A percentile compares a stretch with the other conserved stretches of the same genome.
Conservation (phyloP, 345 rosid genomes). For the Citrus unshiu region DNA sequence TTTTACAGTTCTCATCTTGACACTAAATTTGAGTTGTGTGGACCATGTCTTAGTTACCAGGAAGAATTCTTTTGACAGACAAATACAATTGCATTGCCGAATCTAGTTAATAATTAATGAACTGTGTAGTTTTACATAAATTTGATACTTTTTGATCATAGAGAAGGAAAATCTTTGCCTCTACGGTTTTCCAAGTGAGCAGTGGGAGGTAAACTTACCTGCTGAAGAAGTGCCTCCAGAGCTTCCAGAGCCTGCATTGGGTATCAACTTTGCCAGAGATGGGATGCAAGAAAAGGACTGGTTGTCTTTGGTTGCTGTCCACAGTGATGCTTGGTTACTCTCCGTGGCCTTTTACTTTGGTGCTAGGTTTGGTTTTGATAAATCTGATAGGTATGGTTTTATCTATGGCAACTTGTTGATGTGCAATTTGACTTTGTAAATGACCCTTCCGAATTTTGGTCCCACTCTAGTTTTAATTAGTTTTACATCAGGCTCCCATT, state of each 20-base stretch:
- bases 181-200: slow-evolving; percentile 51
- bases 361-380: slow-evolving; percentile 53
- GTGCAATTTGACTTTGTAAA: slow-evolving; percentile 3
- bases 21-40: background rate
- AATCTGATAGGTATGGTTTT: slow-evolving; percentile 45
- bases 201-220: slow-evolving; percentile 62
- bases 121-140: background rate
- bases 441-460: background rate
- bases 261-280: slow-evolving; percentile 61
- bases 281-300: slow-evolving; percentile 69
- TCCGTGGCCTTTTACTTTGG: slow-evolving; percentile 59
- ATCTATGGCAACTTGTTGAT: background rate
- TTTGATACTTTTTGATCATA: slow-evolving; percentile 6
- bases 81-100: background rate
- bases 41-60: background rate
- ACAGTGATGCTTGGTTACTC: slow-evolving; percentile 59
- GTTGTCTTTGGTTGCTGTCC: slow-evolving; percentile 56
- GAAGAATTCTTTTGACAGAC: background rate
- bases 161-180: slow-evolving; percentile 60
- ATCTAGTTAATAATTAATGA: background rate
- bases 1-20: background rate
- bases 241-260: slow-evolving; percentile 60
- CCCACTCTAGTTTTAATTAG: background rate
- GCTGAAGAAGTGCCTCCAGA: slow-evolving; percentile 70
- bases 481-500: background rate